Evolutionary conservation across 176 grass and related monocot genomes (phyloP), one percentile per base, ranked within the genome.

Genomic region (Ensete glaucum): DNA sequence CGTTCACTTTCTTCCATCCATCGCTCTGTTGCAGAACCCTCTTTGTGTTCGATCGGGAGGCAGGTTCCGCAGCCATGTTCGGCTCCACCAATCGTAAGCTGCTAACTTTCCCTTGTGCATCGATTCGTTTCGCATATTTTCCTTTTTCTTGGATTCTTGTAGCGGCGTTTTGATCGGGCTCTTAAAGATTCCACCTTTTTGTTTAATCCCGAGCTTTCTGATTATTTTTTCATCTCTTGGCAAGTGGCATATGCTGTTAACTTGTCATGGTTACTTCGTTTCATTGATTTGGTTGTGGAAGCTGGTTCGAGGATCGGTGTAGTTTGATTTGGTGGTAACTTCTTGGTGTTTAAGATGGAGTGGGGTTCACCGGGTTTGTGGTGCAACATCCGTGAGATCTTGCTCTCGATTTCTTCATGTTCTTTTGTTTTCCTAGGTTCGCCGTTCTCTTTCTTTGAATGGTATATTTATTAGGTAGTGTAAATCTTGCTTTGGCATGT

Each of bases 21-120:
- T 69, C 9, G 1, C 43, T 12, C 17, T 10, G 34, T 50, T 50
- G 29, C 34, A 17, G 48, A 70, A 52, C 43, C 48, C 29, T 51
- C 11, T 51, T 11, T 34, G n/a, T 70, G 1, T 10, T 20, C 11
- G 48, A 21, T 70, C 48, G 27, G 9, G 8, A 9, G 43, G 17
- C 2, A 21, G 67, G 2, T 20, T 70, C 48, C 0, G 34, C 67
- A 51, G 43, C 34, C 67, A 70, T 70, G 67, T 70, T 70, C 67
- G 67, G 67, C 25, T 52, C 67, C 48, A 70, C 43, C 43, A 70
- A n/a, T 70, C 17, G 67, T 70, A 70, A 9, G 67, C 48, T 70
- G 9, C 67, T 1, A 17, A 7, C 21, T 17, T 48, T 21, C 26
- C 13, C 58, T 62, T 7, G 58, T 11, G 16, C 9, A 19, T 19